Base-by-base conservation (phyloP, 1,284 basidiomycete species). In the Ustilago crameri region DNA sequence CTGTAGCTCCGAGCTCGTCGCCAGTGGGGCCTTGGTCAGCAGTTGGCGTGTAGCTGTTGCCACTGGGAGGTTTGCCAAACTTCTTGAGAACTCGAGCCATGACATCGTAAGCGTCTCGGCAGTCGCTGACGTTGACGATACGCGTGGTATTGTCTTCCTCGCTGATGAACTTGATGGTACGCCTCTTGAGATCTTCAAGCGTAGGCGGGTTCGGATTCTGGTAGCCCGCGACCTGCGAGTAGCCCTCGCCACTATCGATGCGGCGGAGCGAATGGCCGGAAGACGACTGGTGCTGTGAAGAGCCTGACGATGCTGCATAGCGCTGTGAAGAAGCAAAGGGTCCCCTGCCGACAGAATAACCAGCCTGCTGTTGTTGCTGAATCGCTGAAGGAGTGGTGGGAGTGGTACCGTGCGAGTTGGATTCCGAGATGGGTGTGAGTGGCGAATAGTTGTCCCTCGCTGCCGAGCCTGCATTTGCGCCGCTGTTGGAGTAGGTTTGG, bases 161-260 rank as follows among this genome's bases (percentile, higher is more conserved):
- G 35, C 75, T 76, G 49, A 81, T 75, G 59, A 83, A 82, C 55
- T 83, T 83, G 64, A 83, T 76, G 24, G 78, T 79, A n/a, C 74
- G 51, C 3, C 75, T 61, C 48, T 76, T 78, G 45, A 82, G 62
- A 42, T 76, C 77, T 42, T 81, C 79, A 17, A 81, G 51, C 9
- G 75, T 59, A 1, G 71, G 63, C 8, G 66, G 64, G 10, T 59
- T 61, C 0, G 68, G 55, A 20, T 42, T 53, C 34, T 50, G 45
- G 20, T 56, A 64, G 55, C 46, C 56, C 0, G 57, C 61, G 10
- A 51, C 44, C 12, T 71, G 55, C 3, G 56, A 50, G 54, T 71
- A 71, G 50, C 68, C 68, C 23, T 71, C 68, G 50, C 68, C 68
- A 23, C 62, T 65, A 54, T 71, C 68, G 50, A 71, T 49, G 51